These are phyloP conservation scores for Amaranthus cruentus DNA, from an alignment of 148 eudicot genomes.

Conservation along the genomic window DNA sequence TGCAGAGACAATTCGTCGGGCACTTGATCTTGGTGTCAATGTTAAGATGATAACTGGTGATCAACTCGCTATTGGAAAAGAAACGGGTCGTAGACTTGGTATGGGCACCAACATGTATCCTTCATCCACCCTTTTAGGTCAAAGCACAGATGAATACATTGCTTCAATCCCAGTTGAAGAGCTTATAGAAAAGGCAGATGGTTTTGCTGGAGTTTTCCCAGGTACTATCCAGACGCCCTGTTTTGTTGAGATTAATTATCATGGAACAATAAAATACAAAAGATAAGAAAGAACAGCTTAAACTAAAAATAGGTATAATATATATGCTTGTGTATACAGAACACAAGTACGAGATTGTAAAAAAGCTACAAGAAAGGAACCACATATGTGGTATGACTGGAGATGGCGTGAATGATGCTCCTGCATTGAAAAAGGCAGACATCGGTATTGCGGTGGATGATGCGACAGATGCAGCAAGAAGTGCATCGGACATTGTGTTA, in stretches of 20 bases:
- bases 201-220: constrained; percentile 96
- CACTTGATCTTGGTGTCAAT: constrained; percentile 86
- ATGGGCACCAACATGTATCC: constrained; percentile 99
- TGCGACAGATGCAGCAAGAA: constrained; percentile 85
- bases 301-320: no score
- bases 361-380: constrained; percentile 76
- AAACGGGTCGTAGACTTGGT: constrained; percentile 92
- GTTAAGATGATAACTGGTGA: constrained; percentile 99
- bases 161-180: constrained; percentile 66
- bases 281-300: no score
- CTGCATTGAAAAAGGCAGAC: constrained; percentile 58
- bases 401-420: constrained; percentile 94
- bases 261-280: no score
- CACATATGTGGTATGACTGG: constrained; percentile 96
- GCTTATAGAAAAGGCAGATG: constrained; percentile 92
- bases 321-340: constrained; percentile 19
- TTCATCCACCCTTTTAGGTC: constrained; percentile 75
- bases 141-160: constrained; percentile 56
- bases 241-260: no score
- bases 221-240: constrained; percentile 29
- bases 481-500: constrained; percentile 82
- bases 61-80: constrained; percentile 93
- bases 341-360: constrained; percentile 90
- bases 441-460: constrained; percentile 50
- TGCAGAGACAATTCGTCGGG: constrained; percentile 89